A percentile compares a stretch with the other conserved stretches of the same genome.
Conservation (phyloP, 805 yeast genomes). For the Zygotorulaspora florentina region DNA sequence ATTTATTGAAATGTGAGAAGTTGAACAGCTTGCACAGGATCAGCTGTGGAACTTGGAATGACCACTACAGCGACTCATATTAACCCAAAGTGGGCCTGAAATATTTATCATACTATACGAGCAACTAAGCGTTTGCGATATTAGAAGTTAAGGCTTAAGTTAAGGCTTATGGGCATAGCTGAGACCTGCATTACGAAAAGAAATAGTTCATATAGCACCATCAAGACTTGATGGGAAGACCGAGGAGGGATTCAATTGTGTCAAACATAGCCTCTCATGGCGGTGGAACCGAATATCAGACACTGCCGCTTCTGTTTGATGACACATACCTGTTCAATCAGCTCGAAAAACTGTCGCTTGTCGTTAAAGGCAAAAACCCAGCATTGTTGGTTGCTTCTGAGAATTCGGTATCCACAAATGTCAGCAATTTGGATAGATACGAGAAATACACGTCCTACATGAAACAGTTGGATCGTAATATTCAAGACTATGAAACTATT, state of each 20-base stretch:
- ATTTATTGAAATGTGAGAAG: too few species aligned
- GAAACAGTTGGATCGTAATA: slow-evolving; percentile 30
- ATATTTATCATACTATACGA: too few species aligned
- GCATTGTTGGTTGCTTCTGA: neutral
- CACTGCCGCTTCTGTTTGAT: slow-evolving; percentile 25
- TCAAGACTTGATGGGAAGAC: slow-evolving; percentile 29
- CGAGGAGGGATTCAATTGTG: slow-evolving; percentile 60
- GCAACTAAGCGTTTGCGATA: too few species aligned
- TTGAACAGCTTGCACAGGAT: too few species aligned
- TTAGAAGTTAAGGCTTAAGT: too few species aligned
- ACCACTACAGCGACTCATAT: too few species aligned
- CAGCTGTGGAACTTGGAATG: too few species aligned
- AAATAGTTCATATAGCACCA: too few species aligned
- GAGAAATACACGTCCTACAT: slow-evolving; percentile 19
- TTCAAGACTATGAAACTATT: slow-evolving; percentile 39
- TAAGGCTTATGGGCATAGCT: too few species aligned
- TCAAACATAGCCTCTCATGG: slow-evolving; percentile 52
- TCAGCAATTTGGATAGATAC: slow-evolving; percentile 12
- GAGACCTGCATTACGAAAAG: too few species aligned
- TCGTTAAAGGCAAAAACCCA: neutral
- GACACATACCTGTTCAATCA: slow-evolving; percentile 24
- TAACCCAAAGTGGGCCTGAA: too few species aligned
- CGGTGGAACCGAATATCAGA: slow-evolving; percentile 17
- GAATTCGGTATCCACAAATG: neutral
- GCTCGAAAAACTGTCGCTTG: slow-evolving; percentile 20